Base-by-base conservation (phyloP, 1,139 yeast species). In the Debaryomyces robertsiae region DNA sequence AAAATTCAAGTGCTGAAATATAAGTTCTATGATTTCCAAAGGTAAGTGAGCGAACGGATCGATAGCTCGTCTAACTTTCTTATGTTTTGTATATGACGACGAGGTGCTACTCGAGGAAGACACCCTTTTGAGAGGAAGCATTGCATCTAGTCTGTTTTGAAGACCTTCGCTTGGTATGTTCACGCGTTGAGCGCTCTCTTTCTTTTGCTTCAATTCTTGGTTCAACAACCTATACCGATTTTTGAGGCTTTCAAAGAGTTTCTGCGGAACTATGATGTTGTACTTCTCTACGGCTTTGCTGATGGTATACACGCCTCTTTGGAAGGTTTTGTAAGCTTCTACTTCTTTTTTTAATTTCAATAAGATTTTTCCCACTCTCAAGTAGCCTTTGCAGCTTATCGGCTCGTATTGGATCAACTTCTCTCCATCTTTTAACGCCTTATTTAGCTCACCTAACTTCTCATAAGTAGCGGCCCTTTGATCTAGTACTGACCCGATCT, bases 401-500 rank as follows among this genome's bases (percentile, higher is more conserved):
- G 87, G 85, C 36, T 81, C 85, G 2, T 67, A 41, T 14, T 58
- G 53, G 2, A 75, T 60, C 48, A 77, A 60, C 32, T 52, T 60
- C 23, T 65, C 58, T 0, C 80, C 75, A 44, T 79, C 84, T 18
- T 50, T 49, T 32, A 76, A 52, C 0, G 87, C 83, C 17, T 58
- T 58, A 0, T 57, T 58, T 2, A 59, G 32, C 13, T 68, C 62
- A 2, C 64, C 63, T 39, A 80, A 45, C 51, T 79, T 81, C 50
- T 80, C 83, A 54, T 65, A 70, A 0, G 82, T 73, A 0, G 88
- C 86, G 1, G 86, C 80, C 19, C 86, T 54, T 46, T 52, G 85
- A 62, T 69, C 82, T 56, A 57, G 63, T 45, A 69, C 47, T 1
- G 56, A 44, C 2, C 63, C 57, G 2, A 63, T 44, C 39, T 56